A percentile compares a stretch with the other conserved stretches of the same genome.
These are phyloP conservation scores for Pezicula radicicola DNA, from an alignment of 2,329 filamentous ascomycete species.

Conservation along the genomic window DNA sequence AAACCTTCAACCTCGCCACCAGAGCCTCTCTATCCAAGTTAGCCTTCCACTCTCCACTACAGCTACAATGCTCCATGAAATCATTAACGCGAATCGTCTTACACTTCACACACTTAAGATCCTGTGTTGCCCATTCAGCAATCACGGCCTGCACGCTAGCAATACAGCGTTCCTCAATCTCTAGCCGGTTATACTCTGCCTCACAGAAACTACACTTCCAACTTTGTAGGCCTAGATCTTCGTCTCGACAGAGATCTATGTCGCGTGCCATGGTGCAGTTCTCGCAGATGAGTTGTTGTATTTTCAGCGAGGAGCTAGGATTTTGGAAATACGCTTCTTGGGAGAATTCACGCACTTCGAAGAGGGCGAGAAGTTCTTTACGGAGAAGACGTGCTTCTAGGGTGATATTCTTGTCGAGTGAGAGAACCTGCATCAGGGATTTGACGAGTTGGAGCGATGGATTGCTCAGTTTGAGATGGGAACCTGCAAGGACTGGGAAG, in stretches of 20 bases:
- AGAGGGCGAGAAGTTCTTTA: conserved; percentile 83
- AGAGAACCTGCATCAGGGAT: conserved; percentile 86
- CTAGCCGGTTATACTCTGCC: conserved; percentile 71
- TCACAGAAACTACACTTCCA: conserved; percentile 81
- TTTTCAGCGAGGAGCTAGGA: conserved; percentile 70
- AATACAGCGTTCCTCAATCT: conserved; percentile 81
- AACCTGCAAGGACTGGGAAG: conserved; percentile 78
- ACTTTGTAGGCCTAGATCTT: conserved; percentile 64
- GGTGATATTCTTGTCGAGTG: conserved; percentile 84
- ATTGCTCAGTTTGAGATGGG: conserved; percentile 61
- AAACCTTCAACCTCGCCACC: conserved; percentile 62
- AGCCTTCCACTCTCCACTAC: conserved; percentile 80
- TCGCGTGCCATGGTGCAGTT: conserved; percentile 88
- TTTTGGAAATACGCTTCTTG: conserved; percentile 85
- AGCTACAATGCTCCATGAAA: conserved; percentile 95
- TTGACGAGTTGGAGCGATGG: conserved; percentile 91
- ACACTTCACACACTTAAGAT: conserved; percentile 74
- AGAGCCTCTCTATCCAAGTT: conserved; percentile 68
- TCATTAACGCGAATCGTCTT: conserved; percentile 80
- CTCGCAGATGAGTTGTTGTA: conserved; percentile 79
- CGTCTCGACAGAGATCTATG: conserved; percentile 88
- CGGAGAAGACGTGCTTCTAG: conserved; percentile 85
- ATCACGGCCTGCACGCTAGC: conserved; percentile 71
- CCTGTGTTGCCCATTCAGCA: conserved; percentile 83
- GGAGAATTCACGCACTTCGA: conserved; percentile 93